phyloP scores from a whole-genome alignment of 2,329 filamentous ascomycete genomes.

The Colletotrichum sp. region DNA sequence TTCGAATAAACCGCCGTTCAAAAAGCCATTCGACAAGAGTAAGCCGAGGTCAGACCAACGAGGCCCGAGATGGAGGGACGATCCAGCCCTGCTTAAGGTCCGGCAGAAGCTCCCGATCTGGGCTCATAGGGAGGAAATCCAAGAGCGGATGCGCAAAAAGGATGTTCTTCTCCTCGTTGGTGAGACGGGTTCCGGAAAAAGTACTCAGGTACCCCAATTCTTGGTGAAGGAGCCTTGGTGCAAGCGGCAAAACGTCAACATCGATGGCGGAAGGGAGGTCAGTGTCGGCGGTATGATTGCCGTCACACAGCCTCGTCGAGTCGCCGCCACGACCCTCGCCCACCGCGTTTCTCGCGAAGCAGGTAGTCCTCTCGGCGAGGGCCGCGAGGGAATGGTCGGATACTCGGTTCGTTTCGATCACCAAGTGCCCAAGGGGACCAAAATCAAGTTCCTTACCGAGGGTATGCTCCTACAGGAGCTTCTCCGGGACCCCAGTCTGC shows the following conservation, averaged over 20 bases:
- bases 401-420: constrained; percentile 97
- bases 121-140: constrained; percentile 73
- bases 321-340: constrained; percentile 91
- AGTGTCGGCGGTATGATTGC: constrained; percentile 81
- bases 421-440: constrained; percentile 78
- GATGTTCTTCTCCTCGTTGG: constrained; percentile 86
- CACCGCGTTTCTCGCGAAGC: constrained; percentile 84
- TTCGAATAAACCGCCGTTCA: neutral
- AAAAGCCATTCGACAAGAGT: neutral
- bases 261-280: constrained; percentile 46
- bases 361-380: constrained; percentile 55
- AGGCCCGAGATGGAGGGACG: constrained; percentile 26
- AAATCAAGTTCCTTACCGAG: constrained; percentile 93
- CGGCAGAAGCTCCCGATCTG: constrained; percentile 83
- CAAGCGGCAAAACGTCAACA: constrained; percentile 58
- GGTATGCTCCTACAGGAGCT: constrained; percentile 97
- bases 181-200: constrained; percentile 96
- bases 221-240: constrained; percentile 83
- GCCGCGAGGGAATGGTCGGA: constrained; percentile 67
- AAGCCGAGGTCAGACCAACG: neutral
- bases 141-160: constrained; percentile 63
- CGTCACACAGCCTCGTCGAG: constrained; percentile 91
- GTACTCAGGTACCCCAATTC: constrained; percentile 95
- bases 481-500: constrained; percentile 80
- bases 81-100: constrained; percentile 41